Conservation (phyloP, 2,329 filamentous ascomycete species). For the Phaeoacremonium minimum region DNA sequence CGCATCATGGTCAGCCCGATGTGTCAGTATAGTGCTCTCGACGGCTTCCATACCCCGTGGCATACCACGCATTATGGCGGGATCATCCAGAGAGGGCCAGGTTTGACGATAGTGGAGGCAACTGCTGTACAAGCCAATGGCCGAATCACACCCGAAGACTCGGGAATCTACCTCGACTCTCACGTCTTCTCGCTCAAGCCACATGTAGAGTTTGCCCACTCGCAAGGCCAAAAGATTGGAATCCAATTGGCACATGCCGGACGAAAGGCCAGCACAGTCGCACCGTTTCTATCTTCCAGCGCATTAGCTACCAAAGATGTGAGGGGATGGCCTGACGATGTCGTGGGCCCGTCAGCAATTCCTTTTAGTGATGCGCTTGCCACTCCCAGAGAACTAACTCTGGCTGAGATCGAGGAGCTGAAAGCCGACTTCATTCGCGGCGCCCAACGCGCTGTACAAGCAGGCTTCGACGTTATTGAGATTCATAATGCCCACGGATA, state of each 20-base stretch:
- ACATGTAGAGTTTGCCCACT: conserved; percentile 37
- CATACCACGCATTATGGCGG: conserved; percentile 35
- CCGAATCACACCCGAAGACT: conserved; percentile 27
- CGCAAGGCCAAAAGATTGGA: conserved; percentile 58
- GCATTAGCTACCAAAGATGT: conserved; percentile 43
- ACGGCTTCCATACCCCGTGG: conserved; percentile 36
- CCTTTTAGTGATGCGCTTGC: conserved; percentile 18
- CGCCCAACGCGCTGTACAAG: conserved; percentile 49
- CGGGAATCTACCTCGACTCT: conserved; percentile 29
- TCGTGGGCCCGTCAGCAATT: conserved; percentile 23
- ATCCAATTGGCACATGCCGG: conserved; percentile 71
- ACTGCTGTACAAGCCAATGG: conserved; percentile 23
- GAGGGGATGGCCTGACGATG: conserved; percentile 39
- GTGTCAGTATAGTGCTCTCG: conserved; percentile 40
- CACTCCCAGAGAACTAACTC: conserved; percentile 56
- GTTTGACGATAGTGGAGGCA: conserved; percentile 24
- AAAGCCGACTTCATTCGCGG: conserved; percentile 56
- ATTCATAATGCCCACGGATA: conserved; percentile 80
- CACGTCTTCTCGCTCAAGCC: conserved; percentile 27
- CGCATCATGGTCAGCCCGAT: conserved; percentile 41
- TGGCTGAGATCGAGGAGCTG: conserved; percentile 59
- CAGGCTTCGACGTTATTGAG: conserved; percentile 65
- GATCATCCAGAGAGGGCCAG: conserved; percentile 27
- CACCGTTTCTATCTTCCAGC: conserved; percentile 51
- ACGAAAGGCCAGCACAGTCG: conserved; percentile 44